Base-by-base conservation (phyloP, 805 yeast species). In the Ascoidea rubescens region DNA sequence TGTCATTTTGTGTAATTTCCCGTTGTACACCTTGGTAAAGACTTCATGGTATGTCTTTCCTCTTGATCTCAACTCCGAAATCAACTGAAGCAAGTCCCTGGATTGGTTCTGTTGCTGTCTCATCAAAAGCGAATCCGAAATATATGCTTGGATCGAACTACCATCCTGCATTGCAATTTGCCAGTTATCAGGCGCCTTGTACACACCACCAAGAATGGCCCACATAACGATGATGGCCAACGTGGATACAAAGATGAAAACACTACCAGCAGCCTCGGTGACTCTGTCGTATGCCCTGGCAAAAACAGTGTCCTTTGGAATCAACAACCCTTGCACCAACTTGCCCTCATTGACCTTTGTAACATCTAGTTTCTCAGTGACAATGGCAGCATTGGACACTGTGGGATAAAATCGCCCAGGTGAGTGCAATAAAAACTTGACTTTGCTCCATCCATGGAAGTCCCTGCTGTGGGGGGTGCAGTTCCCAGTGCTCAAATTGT, bases 151-250 rank as follows among this genome's bases (percentile, higher is more conserved):
- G 50, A 69, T 65, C 1, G 72, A 67, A 52, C 67, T 69, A 17
- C 70, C 71, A 57, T 69, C 72, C 55, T 69, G 71, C 70, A 69
- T 69, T 3, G 65, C 65, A 45, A 69, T 68, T 57, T 69, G 72
- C 73, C 73, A 69, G 48, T 58, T 59, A 49, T 60, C 59, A 4
- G 71, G 65, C 2, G 63, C 71, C 17, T 57, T 55, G 28, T 59
- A 61, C 3, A 62, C 57, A 17, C 57, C 55, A 47, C 71, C 68
- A 1, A 62, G 8, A 6, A 64, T 54, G 16, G 58, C 56, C 68
- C 68, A 65, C 37, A 59, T 54, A 53, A 61, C 58, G 43, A 58
- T 52, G 21, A 66, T 55, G 1, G 54, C 16, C 63, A 66, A 60
- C 58, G 66, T 61, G 1, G 61, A 10, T 30, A 58, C 47, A 48